These are phyloP conservation scores for Komagataella pastoris DNA, from an alignment of 805 yeast genomes.

Conservation along the genomic window DNA sequence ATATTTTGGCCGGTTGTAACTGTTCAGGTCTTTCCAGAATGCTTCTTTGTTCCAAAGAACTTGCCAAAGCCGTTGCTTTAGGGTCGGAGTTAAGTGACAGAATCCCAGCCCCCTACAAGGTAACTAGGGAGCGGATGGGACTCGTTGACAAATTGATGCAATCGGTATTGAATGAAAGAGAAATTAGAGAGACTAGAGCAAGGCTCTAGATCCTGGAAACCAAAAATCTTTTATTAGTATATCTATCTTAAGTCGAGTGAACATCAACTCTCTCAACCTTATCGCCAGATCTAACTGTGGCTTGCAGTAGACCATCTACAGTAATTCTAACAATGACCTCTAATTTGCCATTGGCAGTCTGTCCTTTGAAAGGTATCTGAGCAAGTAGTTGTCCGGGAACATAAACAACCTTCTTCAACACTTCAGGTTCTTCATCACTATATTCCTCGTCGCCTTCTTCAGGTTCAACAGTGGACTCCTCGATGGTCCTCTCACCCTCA, in stretches of 20 bases:
- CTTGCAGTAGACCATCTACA: slow-evolving; percentile 49
- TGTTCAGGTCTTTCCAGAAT: slow-evolving; percentile 10
- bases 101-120: slow-evolving; percentile 5
- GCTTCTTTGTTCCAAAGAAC: slow-evolving; percentile 5
- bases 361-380: slow-evolving; percentile 62
- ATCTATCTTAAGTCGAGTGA: slow-evolving; percentile 10
- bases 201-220: neutral
- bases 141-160: neutral
- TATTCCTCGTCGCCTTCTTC: slow-evolving; percentile 29
- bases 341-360: slow-evolving; percentile 47
- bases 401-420: slow-evolving; percentile 61
- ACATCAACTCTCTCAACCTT: slow-evolving; percentile 36
- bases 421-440: slow-evolving; percentile 83
- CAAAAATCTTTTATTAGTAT: neutral
- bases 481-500: slow-evolving; percentile 77
- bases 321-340: slow-evolving; percentile 59
- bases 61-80: slow-evolving; percentile 3
- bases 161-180: neutral
- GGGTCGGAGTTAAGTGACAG: slow-evolving; percentile 2
- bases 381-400: slow-evolving; percentile 66
- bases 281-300: slow-evolving; percentile 46
- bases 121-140: slow-evolving; percentile 5
- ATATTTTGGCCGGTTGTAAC: slow-evolving; percentile 7
- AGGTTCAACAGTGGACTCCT: slow-evolving; percentile 70
- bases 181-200: neutral